Conservation (phyloP, 768 basidiomycete genomes). For the Amanita pseudoporphyria region DNA sequence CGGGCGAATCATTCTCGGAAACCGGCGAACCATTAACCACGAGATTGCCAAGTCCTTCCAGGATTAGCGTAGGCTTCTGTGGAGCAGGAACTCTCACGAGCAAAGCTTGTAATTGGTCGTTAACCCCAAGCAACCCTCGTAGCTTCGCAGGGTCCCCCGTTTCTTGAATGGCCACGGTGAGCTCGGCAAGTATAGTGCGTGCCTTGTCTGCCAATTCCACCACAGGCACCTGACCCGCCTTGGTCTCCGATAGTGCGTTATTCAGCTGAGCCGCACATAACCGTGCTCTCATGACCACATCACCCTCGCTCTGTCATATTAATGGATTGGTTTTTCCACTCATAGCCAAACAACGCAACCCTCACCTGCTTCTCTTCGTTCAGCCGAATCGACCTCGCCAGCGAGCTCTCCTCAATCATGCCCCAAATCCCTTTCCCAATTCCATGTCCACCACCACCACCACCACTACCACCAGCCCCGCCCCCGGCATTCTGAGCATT, state of each 20-base stretch:
- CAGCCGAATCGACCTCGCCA: conserved; percentile 59
- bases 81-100: conserved; percentile 39
- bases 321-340: background rate
- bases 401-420: conserved; percentile 78
- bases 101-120: conserved; percentile 57
- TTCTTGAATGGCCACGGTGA: conserved; percentile 43
- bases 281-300: conserved; percentile 38
- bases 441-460: conserved; percentile 39
- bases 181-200: conserved; percentile 39
- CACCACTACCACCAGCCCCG: conserved; percentile 28
- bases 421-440: conserved; percentile 68
- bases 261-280: conserved; percentile 30
- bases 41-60: conserved; percentile 35
- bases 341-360: conserved; percentile 2
- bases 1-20: background rate
- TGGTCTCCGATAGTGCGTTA: conserved; percentile 13
- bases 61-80: conserved; percentile 26
- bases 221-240: conserved; percentile 9
- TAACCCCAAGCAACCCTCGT: conserved; percentile 59
- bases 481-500: conserved; percentile 18
- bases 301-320: conserved; percentile 31
- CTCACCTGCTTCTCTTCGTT: conserved; percentile 45
- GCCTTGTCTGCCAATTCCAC: conserved; percentile 36
- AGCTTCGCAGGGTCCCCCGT: conserved; percentile 51
- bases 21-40: conserved; percentile 18